Percentiles rank a stretch among this genome's conserved stretches.
These are phyloP conservation scores for Trichoderma brevicompactum DNA, from an alignment of 2,329 filamentous ascomycete species.

Conservation along the genomic window DNA sequence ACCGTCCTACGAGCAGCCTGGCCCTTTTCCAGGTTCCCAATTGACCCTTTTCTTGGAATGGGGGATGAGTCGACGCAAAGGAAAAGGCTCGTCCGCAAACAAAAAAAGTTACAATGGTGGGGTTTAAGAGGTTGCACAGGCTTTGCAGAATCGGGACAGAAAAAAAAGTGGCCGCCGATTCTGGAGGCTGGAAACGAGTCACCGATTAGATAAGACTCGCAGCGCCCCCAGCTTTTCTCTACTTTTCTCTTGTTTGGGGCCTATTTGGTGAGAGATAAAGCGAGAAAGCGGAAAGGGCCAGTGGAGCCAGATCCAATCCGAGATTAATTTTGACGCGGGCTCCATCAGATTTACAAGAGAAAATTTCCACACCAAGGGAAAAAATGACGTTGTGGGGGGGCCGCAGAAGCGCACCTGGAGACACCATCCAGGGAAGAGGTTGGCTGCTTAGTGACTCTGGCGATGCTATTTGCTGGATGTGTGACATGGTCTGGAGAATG, in stretches of 20 bases:
- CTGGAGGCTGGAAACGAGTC: conserved; percentile 24
- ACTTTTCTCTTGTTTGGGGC: neutral
- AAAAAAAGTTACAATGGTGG: conserved; percentile 27
- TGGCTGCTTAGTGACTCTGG: neutral
- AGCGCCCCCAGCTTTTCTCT: neutral
- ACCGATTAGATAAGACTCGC: conserved; percentile 28
- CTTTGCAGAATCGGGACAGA: conserved; percentile 3
- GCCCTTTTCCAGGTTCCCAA: conserved; percentile 39
- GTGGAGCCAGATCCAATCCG: conserved; percentile 23
- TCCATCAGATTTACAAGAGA: conserved; percentile 8
- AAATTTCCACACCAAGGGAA: neutral
- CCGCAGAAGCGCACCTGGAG: neutral
- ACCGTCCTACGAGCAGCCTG: conserved; percentile 44
- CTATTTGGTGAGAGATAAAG: conserved; percentile 13
- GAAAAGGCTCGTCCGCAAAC: conserved; percentile 25
- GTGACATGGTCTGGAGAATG: too few relatives aligned
- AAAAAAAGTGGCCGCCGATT: conserved; percentile 23
- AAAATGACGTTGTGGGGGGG: conserved; percentile 25
- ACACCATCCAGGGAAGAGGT: conserved; percentile 1
- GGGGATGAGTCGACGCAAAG: conserved; percentile 32
- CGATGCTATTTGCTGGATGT: neutral
- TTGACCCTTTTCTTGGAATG: conserved; percentile 36
- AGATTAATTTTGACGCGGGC: conserved; percentile 21
- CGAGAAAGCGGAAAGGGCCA: neutral
- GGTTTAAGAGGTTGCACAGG: conserved; percentile 20